These are phyloP conservation scores for Starmera caribaea DNA, from an alignment of 805 yeast genomes.

Conservation along the genomic window DNA sequence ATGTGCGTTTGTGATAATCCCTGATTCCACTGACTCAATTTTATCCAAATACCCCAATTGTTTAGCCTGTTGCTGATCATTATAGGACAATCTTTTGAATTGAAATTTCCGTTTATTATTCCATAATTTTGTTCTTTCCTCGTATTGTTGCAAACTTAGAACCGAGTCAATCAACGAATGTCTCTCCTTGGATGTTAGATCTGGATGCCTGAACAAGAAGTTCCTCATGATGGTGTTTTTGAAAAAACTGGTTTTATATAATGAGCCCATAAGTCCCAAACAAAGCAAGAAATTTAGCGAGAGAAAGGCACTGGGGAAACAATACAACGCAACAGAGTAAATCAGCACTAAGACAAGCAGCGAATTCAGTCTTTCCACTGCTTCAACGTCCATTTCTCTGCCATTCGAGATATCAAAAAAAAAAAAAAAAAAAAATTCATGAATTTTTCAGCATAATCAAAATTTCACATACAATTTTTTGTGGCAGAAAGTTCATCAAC, in stretches of 20 bases:
- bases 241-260: constrained; percentile 14
- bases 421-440: too few species aligned
- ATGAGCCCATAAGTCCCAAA: constrained; percentile 21
- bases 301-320: too few species aligned
- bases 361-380: background rate
- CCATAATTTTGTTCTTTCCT: constrained; percentile 27
- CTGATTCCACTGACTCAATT: constrained; percentile 36
- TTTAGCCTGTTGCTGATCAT: constrained; percentile 46
- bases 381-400: background rate
- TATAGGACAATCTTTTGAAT: constrained; percentile 38
- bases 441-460: background rate
- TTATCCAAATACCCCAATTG: constrained; percentile 46
- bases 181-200: constrained; percentile 7
- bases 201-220: constrained; percentile 3
- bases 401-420: too few species aligned
- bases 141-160: constrained; percentile 36
- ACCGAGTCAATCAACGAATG: constrained; percentile 28
- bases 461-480: background rate
- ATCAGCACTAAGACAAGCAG: too few species aligned
- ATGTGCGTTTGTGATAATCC: constrained; percentile 36
- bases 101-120: constrained; percentile 35
- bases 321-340: too few species aligned
- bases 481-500: background rate
- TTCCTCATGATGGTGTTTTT: constrained; percentile 12
- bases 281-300: too few species aligned